These are phyloP conservation scores for Exobasidium rhododendri DNA, from an alignment of 1,284 basidiomycete species.

Conservation along the genomic window DNA sequence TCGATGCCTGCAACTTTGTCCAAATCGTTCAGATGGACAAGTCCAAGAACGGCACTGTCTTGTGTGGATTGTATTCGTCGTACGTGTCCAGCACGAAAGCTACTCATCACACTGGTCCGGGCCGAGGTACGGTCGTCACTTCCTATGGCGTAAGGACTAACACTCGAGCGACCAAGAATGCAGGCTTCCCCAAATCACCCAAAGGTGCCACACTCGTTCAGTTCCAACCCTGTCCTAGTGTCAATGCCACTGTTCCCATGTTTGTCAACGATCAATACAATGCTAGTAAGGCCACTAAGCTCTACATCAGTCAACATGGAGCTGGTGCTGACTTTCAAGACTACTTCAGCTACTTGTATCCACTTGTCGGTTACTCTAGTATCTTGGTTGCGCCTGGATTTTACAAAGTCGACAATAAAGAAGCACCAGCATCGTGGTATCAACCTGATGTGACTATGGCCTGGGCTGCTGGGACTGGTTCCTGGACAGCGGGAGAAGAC, in stretches of 20 bases:
- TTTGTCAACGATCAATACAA: background rate
- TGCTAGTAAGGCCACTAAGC: background rate
- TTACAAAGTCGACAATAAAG: background rate
- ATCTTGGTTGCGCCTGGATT: background rate
- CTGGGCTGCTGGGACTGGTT: background rate
- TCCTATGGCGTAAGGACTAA: background rate
- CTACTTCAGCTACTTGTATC: conserved; percentile 1
- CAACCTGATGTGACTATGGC: background rate
- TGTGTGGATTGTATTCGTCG: background rate
- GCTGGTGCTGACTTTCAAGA: background rate
- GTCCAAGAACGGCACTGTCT: background rate
- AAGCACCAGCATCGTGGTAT: background rate
- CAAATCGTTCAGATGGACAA: background rate
- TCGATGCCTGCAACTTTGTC: background rate
- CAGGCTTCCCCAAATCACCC: background rate
- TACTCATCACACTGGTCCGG: background rate
- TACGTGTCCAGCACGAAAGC: background rate
- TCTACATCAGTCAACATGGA: conserved; percentile 3
- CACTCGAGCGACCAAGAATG: background rate
- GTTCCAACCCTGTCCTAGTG: background rate
- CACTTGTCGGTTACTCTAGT: background rate
- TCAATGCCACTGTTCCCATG: background rate
- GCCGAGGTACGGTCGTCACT: background rate
- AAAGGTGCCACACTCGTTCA: background rate
- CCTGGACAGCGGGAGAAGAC: background rate